A percentile compares a stretch with the other conserved stretches of the same genome.
These are phyloP conservation scores for Lablab purpureus DNA, from an alignment of 306 rosid genomes.

Conservation along the genomic window DNA sequence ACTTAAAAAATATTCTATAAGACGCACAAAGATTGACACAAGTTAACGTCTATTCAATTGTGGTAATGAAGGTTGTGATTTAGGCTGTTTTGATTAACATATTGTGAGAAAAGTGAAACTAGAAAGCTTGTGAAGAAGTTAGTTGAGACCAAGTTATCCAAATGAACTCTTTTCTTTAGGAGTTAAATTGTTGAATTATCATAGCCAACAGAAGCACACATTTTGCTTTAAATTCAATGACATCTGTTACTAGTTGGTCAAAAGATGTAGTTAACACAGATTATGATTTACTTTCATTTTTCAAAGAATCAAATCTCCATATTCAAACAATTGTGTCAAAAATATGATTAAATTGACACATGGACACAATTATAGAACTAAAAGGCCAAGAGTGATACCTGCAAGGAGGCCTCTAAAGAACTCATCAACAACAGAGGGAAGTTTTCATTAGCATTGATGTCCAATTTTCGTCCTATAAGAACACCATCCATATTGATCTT, in stretches of 20 bases:
- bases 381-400: slow-evolving; percentile 49
- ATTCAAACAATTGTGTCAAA: slow-evolving; percentile 16
- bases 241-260: slow-evolving; percentile 23
- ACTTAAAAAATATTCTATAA: slow-evolving; percentile 16
- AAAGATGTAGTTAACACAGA: slow-evolving; percentile 5
- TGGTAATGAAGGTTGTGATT: slow-evolving; percentile 17
- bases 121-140: neutral
- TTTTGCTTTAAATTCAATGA: neutral
- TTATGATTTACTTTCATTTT: neutral
- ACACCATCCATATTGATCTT: slow-evolving; percentile 97
- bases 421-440: slow-evolving; percentile 76
- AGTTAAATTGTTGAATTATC: slow-evolving; percentile 9
- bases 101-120: neutral
- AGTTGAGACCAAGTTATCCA: no score
- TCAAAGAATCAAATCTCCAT: neutral
- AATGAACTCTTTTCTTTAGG: neutral
- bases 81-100: neutral
- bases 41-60: slow-evolving; percentile 13
- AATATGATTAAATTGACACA: slow-evolving; percentile 28
- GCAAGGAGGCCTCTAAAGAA: slow-evolving; percentile 83
- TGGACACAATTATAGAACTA: slow-evolving; percentile 1
- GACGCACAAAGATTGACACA: slow-evolving; percentile 40
- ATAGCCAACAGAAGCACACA: neutral
- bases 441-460: slow-evolving; percentile 79
- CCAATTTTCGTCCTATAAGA: slow-evolving; percentile 90